Evolutionary conservation across 306 rosid species (phyloP), one percentile per base, ranked within the genome.

Genomic region (Mucuna pruriens): DNA sequence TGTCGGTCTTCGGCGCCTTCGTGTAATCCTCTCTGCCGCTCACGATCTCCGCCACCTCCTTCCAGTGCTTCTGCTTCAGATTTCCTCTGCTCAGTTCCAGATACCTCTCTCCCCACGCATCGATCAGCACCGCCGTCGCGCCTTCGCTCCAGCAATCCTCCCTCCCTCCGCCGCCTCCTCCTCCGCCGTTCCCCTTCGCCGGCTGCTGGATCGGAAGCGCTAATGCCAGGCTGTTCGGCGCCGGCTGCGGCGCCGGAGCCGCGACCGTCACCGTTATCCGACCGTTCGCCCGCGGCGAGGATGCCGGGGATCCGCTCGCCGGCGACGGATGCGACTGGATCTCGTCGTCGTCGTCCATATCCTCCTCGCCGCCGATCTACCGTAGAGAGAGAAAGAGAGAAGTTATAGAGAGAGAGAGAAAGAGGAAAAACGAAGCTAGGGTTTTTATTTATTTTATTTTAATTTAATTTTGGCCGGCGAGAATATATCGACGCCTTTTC

Each of bases 91-190:
- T 96, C 54, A 96, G 94, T 81, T 96, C 95, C 64, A 96, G 55
- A 52, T 94, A 96, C 88, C 99, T 86, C 84, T 94, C 99, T 9
- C 99, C 99, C 99, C 98, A 96, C 33, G 99, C 98, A 25, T 93
- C 98, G 42, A 96, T 96, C 90, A 96, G 81, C 76, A 96, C 97
- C 67, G 94, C 88, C 71, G 99, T 96, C 46, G 98, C 98, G 6
- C 89, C 91, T 71, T 96, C 98, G 83, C 98, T 94, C 99, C 99
- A 96, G 70, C 99, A 96, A 85, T 96, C 99, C 67, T 96, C 99
- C 73, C 99, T 87, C 12, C 99, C 97, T 1, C 87, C 85, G 0
- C 87, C 83, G 1, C 76, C 45, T 0, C 82, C 76, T 1, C 84
- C 79, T 1, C 86, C 84, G 49, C 64, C 68, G 71, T 34, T 83